Base-by-base conservation (phyloP, 257 asterid genomes). In the Plantago ovata region DNA sequence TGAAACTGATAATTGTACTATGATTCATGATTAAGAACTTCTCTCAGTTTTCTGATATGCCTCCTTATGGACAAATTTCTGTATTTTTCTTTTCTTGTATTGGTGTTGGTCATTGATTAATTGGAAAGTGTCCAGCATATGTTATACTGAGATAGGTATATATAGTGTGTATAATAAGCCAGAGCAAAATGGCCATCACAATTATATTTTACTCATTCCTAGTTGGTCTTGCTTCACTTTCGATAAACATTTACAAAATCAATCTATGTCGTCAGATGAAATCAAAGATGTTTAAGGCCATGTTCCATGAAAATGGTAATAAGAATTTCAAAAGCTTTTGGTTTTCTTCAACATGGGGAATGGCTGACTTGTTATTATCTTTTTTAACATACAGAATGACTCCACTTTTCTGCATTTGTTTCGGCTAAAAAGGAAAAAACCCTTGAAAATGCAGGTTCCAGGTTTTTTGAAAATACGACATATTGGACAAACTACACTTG, bases 401-500 rank as follows among this genome's bases (percentile, higher is more conserved):
- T 3, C 10, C 10, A 1, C 2, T 53, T 38, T 53, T 18, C 16
- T 22, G 60, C 50, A 14, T 56, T 9, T 67, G 11, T 53, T 32
- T 32, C 50, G 38, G n/a, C 9, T n/a, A 40, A 15, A 28, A 16
- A 61, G 18, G 21, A 58, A 52, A 15, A 39, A 43, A 19, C 32
- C 59, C 3, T 44, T 41, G 49, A 56, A 64, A 59, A 24, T 80
- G 72, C 89, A 87, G 96, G 85, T 85, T 65, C 96, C 96, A 4
- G 95, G 94, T 23, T 71, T 85, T 20, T 61, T 85, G 38, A 88
- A 88, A 78, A 86, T 88, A 52, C 77, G 96, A 28, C 70, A 88
- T 48, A 88, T 83, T 60, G 96, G 96, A 38, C 94, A 85, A 69
- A 85, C 94, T 0, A 85, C 96, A 0, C 53, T 85, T 3, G 94